A percentile compares a stretch with the other conserved stretches of the same genome.
These are phyloP conservation scores for Tetrahymena malaccensis DNA, from an alignment of 73 alveolate species.

Conservation along the genomic window DNA sequence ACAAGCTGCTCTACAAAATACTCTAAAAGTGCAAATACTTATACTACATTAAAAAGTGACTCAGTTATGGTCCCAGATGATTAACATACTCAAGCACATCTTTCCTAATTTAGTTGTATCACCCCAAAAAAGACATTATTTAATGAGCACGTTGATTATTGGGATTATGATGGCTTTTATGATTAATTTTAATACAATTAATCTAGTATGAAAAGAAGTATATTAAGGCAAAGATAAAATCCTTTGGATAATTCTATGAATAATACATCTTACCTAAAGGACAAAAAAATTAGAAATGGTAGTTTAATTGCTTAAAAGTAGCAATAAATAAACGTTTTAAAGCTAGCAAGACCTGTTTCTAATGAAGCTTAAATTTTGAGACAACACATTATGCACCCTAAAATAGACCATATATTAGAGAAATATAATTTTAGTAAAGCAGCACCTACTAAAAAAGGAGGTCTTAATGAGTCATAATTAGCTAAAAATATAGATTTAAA, in stretches of 20 bases:
- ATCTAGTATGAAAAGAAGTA: neutral
- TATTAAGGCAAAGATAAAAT: neutral
- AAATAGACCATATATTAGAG: neutral
- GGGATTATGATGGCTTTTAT: neutral
- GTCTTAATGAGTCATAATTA: neutral
- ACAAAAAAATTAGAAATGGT: neutral
- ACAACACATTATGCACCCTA: neutral
- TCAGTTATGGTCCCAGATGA: neutral
- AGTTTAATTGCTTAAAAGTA: neutral
- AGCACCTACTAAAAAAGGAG: neutral
- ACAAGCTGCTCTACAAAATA: neutral
- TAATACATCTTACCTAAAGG: neutral
- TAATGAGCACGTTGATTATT: neutral
- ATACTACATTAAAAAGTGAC: neutral
- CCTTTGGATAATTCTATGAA: neutral
- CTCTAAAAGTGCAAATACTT: neutral
- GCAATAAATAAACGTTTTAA: neutral
- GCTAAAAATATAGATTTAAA: neutral
- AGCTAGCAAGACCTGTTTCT: neutral
- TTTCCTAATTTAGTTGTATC: neutral
- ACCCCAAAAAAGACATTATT: neutral
- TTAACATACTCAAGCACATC: neutral
- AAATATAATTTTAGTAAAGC: neutral
- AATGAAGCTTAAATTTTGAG: neutral
- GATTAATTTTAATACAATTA: neutral